These are phyloP conservation scores for Cyberlindnera galapagoensis DNA, from an alignment of 805 yeast species.

Conservation along the genomic window DNA sequence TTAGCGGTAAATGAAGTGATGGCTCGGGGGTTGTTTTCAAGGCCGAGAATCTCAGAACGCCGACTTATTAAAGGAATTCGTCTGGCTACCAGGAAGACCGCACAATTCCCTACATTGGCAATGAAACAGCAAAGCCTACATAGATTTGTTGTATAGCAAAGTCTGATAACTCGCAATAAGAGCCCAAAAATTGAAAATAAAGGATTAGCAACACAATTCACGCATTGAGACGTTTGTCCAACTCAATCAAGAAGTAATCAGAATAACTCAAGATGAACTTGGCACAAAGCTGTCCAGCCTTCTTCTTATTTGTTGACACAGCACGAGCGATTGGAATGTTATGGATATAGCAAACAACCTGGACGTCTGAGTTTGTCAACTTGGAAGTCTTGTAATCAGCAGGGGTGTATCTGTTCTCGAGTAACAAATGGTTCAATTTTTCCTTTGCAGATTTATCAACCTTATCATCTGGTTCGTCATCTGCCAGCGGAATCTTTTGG, in stretches of 20 bases:
- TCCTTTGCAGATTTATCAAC: constrained; percentile 15
- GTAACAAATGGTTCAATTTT: constrained; percentile 10
- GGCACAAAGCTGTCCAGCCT: constrained; percentile 20
- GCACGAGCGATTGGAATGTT: constrained; percentile 12
- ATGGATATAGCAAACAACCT: constrained; percentile 13
- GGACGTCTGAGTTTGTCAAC: constrained; percentile 13
- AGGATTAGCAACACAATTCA: background rate
- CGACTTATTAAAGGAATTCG: no score
- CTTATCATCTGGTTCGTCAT: constrained; percentile 1
- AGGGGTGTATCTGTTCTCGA: constrained; percentile 5
- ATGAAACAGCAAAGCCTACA: no score
- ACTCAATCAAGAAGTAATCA: constrained; percentile 4
- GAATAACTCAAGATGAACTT: constrained; percentile 11
- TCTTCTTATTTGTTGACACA: constrained; percentile 16
- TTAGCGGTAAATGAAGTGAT: no score
- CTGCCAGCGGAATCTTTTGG: background rate
- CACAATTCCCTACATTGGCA: no score
- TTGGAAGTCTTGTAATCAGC: constrained; percentile 18
- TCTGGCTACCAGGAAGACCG: no score
- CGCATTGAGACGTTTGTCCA: constrained; percentile 1
- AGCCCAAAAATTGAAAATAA: background rate
- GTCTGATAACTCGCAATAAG: no score
- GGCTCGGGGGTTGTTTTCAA: no score
- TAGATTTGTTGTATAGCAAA: no score
- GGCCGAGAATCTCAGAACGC: no score